These are phyloP conservation scores for Pythium phragmiticola DNA, from an alignment of 352 stramenopile species.

Conservation along the genomic window DNA sequence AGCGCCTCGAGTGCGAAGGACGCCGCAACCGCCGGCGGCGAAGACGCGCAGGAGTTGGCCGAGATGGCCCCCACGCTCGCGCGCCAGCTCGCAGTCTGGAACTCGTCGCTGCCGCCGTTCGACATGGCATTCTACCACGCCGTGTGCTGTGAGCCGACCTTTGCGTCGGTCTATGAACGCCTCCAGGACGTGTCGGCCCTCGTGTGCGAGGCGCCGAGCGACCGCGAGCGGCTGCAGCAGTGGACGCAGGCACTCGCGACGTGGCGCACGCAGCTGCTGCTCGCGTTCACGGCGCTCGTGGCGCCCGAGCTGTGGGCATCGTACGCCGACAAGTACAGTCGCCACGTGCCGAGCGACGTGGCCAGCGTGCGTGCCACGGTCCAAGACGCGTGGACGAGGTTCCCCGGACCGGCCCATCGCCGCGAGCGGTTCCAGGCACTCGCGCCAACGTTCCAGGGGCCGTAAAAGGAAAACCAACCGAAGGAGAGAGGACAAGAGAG, in stretches of 20 bases:
- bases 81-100: conserved; percentile 51
- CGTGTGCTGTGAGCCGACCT: conserved; percentile 71
- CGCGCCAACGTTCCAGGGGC: conserved; percentile 9
- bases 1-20: conserved; percentile 17
- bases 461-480: not conserved
- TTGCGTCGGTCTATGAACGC: conserved; percentile 54
- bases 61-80: conserved; percentile 46
- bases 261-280: conserved; percentile 65
- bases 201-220: conserved; percentile 36
- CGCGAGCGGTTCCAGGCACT: conserved; percentile 62
- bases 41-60: conserved; percentile 61
- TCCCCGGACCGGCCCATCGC: conserved; percentile 49
- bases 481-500: not conserved
- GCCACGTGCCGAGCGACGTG: conserved; percentile 49
- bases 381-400: conserved; percentile 43
- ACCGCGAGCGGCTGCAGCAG: conserved; percentile 33
- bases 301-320: conserved; percentile 59
- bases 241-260: conserved; percentile 56
- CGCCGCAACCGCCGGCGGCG: conserved; percentile 44
- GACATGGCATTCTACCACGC: conserved; percentile 76
- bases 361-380: conserved; percentile 33
- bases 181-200: conserved; percentile 59
- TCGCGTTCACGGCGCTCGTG: conserved; percentile 71
- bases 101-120: conserved; percentile 70
- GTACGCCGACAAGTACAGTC: conserved; percentile 59